Conservation (phyloP, 345 rosid genomes). For the Eucalyptus shirleyi region DNA sequence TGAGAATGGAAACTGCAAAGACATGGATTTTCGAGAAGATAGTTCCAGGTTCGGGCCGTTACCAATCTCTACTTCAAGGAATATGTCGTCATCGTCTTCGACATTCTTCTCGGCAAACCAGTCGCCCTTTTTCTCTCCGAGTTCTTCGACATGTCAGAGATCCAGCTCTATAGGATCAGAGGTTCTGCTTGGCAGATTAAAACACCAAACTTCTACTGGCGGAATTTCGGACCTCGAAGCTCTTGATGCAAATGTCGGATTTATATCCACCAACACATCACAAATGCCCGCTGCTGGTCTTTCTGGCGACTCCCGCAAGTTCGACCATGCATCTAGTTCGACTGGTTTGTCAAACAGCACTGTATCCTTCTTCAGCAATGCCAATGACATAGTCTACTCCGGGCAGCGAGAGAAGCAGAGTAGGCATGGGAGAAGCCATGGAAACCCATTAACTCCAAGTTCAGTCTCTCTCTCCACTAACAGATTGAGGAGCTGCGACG, state of each 20-base stretch:
- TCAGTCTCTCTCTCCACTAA: constrained; percentile 56
- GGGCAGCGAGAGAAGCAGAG: constrained; percentile 17
- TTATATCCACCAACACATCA: constrained; percentile 21
- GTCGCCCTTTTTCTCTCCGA: constrained; percentile 89
- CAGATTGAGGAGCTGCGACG: constrained; percentile 71
- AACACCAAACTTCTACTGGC: constrained; percentile 43
- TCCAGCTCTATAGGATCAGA: constrained; percentile 63
- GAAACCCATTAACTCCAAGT: constrained; percentile 21
- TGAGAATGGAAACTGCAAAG: constrained; percentile 3
- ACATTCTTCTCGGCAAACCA: constrained; percentile 90
- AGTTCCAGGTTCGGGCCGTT: constrained; percentile 48
- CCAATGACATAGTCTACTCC: constrained; percentile 10
- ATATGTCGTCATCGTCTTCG: constrained; percentile 81
- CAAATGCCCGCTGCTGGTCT: constrained; percentile 9
- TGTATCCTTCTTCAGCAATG: constrained; percentile 19
- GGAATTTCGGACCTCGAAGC: constrained; percentile 38
- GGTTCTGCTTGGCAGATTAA: constrained; percentile 45
- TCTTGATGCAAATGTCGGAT: constrained; percentile 13
- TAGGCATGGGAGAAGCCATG: constrained; percentile 25
- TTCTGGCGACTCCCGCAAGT: constrained; percentile 28
- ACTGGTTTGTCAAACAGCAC: constrained; percentile 32
- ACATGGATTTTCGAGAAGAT: constrained; percentile 64
- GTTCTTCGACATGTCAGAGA: constrained; percentile 42
- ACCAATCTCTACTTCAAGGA: constrained; percentile 43
- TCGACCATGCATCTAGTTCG: constrained; percentile 27